Evolutionary conservation across 1,284 basidiomycete species (phyloP).

Genomic region (Ceratobasidium sp.): DNA sequence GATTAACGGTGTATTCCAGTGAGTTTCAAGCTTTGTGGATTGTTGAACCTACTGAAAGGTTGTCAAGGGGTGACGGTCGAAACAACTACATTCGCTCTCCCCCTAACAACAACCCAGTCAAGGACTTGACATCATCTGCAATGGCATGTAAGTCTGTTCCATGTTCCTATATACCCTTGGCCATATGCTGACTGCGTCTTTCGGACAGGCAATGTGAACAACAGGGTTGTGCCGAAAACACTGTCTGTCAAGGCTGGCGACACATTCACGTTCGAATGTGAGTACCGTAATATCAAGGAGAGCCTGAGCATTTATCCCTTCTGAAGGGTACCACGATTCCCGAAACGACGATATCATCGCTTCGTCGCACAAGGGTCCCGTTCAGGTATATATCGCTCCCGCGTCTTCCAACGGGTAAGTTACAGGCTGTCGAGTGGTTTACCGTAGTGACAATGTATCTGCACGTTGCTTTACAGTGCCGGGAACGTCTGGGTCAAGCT

Average conservation of each 20-base stretch:
- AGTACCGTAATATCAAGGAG: background rate
- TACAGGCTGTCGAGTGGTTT: background rate
- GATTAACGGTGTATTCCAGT: constrained; percentile 45
- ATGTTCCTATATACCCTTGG: background rate
- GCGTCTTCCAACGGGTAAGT: constrained; percentile 44
- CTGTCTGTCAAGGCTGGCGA: constrained; percentile 38
- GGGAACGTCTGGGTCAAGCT: constrained; percentile 46
- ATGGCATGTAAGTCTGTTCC: constrained; percentile 39
- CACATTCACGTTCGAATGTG: constrained; percentile 42
- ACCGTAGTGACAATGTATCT: background rate
- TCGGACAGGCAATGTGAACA: constrained; percentile 37
- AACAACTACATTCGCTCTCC: constrained; percentile 44
- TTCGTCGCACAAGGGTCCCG: constrained; percentile 39
- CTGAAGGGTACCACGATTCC: constrained; percentile 7
- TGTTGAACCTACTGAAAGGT: background rate
- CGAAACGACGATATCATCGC: constrained; percentile 45
- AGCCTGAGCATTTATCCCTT: background rate
- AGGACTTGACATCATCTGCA: constrained; percentile 40
- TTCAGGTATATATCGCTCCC: constrained; percentile 45
- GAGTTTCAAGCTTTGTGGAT: background rate
- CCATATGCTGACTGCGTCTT: background rate
- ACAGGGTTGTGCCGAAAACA: constrained; percentile 6
- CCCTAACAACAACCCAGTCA: constrained; percentile 43
- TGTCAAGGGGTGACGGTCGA: constrained; percentile 35
- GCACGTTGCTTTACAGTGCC: constrained; percentile 17